These are phyloP conservation scores for Aspergillus caelatus DNA, from an alignment of 2,329 filamentous ascomycete genomes.

Conservation along the genomic window DNA sequence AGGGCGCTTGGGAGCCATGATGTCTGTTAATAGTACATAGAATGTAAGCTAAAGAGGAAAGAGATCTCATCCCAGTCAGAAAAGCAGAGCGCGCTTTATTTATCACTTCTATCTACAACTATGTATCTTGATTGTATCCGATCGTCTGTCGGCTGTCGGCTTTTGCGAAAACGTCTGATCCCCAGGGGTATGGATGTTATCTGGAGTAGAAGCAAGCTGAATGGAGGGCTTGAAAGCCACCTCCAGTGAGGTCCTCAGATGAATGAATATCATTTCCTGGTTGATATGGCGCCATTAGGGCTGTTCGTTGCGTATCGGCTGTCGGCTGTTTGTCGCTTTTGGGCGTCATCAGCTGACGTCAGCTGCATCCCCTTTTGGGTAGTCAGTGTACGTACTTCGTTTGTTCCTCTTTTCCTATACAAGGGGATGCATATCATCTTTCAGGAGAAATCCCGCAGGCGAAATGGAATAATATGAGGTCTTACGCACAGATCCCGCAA, in stretches of 20 bases:
- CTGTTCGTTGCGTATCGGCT: constrained; percentile 10
- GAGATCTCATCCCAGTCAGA: not conserved
- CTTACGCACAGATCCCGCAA: constrained; percentile 14
- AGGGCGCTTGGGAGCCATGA: constrained; percentile 49
- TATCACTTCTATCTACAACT: not conserved
- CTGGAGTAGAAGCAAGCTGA: not conserved
- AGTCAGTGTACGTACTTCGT: not conserved
- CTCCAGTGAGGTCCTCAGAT: not conserved
- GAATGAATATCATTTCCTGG: not conserved
- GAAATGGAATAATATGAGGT: not conserved
- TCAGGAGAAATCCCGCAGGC: not conserved
- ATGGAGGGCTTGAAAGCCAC: not conserved
- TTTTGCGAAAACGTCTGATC: constrained; percentile 1
- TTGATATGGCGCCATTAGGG: constrained; percentile 7
- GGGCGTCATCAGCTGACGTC: constrained; percentile 11
- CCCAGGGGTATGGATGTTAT: not conserved
- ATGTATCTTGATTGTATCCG: not conserved
- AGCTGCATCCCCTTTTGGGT: not conserved
- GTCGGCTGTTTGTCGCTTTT: constrained; percentile 14
- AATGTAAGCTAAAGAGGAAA: not conserved
- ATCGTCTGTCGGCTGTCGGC: constrained; percentile 22
- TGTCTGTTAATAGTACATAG: not conserved
- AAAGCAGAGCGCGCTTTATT: not conserved
- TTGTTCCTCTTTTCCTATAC: not conserved
- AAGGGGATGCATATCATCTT: not conserved